Conservation (phyloP, 1,284 basidiomycete genomes). For the Irpex sp. region DNA sequence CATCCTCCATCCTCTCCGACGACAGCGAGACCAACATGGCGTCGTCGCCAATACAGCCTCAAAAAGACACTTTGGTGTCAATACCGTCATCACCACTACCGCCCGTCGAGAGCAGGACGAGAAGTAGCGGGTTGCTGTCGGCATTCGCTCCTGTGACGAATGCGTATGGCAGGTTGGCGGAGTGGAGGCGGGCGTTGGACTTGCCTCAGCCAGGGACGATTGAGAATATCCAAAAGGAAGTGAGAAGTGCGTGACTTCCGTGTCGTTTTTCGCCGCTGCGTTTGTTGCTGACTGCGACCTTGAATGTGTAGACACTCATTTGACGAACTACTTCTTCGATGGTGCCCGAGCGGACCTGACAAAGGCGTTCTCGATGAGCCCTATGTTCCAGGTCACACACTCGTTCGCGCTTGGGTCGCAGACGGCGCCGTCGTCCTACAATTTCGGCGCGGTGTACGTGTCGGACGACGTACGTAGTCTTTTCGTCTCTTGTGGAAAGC, state of each 20-base stretch:
- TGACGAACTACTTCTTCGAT: conserved; percentile 96
- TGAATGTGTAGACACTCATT: conserved; percentile 67
- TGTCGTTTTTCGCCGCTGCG: background rate
- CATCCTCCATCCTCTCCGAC: background rate
- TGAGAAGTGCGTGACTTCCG: conserved; percentile 56
- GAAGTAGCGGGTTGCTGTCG: background rate
- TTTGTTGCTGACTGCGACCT: background rate
- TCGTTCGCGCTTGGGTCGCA: conserved; percentile 88
- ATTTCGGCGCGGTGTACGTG: conserved; percentile 93
- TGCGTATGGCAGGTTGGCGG: conserved; percentile 68
- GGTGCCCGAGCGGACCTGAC: conserved; percentile 95
- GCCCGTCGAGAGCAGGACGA: background rate
- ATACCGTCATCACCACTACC: conserved; percentile 13
- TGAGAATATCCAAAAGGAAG: conserved; percentile 89
- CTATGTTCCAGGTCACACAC: conserved; percentile 97
- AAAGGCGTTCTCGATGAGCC: conserved; percentile 90
- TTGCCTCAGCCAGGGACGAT: conserved; percentile 87
- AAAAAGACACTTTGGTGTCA: conserved; percentile 10
- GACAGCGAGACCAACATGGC: background rate
- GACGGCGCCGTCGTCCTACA: conserved; percentile 79
- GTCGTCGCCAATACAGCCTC: conserved; percentile 1
- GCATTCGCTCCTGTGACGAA: conserved; percentile 48
- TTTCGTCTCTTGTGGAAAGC: background rate
- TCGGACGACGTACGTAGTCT: conserved; percentile 64
- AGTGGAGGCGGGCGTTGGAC: conserved; percentile 78